Percentiles rank a stretch among this genome's conserved stretches.
phyloP scores from a whole-genome alignment of 2,329 filamentous ascomycete species.

The Beauveria scarabaeidicola region DNA sequence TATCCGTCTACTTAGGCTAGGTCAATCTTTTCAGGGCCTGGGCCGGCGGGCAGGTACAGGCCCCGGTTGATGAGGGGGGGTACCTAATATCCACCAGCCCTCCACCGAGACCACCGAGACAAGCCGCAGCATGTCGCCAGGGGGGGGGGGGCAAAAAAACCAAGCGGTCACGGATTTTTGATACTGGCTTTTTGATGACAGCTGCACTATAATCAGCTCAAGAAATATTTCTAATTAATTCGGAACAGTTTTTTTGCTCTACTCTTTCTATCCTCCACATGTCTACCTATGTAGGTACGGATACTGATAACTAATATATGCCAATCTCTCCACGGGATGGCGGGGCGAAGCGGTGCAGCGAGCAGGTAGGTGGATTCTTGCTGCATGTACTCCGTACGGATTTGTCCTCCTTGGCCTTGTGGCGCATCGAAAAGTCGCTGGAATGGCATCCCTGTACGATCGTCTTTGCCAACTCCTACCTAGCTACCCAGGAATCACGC shows the following conservation, averaged over 20 bases:
- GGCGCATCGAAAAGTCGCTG: constrained; percentile 5
- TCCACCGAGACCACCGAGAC: neutral
- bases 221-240: too few relatives aligned
- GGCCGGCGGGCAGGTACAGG: neutral
- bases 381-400: neutral
- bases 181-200: too few relatives aligned
- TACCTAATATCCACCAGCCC: neutral
- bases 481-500: neutral
- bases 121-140: neutral
- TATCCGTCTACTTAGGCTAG: too few relatives aligned
- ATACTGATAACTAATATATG: too few relatives aligned
- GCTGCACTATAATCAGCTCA: too few relatives aligned
- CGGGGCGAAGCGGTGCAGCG: neutral
- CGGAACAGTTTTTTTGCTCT: too few relatives aligned
- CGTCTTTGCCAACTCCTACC: neutral
- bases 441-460: constrained; percentile 5
- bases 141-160: too few relatives aligned
- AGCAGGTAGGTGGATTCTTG: neutral
- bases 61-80: neutral
- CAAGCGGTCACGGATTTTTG: too few relatives aligned
- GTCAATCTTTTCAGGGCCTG: neutral
- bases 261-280: too few relatives aligned
- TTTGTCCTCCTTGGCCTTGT: neutral
- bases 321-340: neutral
- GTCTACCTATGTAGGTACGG: neutral